Evolutionary conservation across 805 yeast species (phyloP), one percentile per base, ranked within the genome.

Genomic region (Brettanomyces nanus): DNA sequence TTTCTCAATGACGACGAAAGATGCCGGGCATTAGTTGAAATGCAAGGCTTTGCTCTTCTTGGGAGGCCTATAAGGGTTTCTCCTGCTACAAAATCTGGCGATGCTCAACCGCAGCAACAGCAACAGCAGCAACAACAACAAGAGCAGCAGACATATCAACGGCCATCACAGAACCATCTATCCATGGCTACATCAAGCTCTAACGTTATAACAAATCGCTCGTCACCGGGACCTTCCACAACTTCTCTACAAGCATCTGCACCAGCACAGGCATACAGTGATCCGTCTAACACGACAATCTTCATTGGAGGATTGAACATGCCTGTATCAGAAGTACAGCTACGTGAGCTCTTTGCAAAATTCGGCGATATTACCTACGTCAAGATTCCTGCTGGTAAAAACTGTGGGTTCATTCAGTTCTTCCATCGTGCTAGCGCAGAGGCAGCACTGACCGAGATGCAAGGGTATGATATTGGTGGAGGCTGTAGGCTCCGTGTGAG

Each of bases 381-480:
- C 34, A 82, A 82, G 54, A 79, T 83, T 37, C 94, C 94, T 4
- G 73, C 77, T 5, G 90, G 85, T 10, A 80, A 79, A 45, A 59
- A 59, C 44, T 85, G 95, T 61, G 95, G 95, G 1, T 86, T 89
- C 62, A 86, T 87, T 38, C 94, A 85, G 58, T 87, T 73, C 56
- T 73, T 77, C 29, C 75, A 80, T 37, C 68, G 95, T 40, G 75
- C 77, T 31, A 77, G 85, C 47, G 96, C 96, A 2, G 96, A 89
- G 59, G 70, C 70, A 38, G 95, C 96, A 9, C 83, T 87, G 44
- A 68, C 75, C 26, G 82, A 80, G 45, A 82, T 87, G 94, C 95
- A 87, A 61, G 95, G 95, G 7, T 85, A 77, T 54, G 85, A 86
- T 27, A 80, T 87, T 48, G 90, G 61, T 17, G 33, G 33, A 2